Evolutionary conservation across 371 early-diverging fungal genomes (phyloP), one percentile per base, ranked within the genome.

Genomic region (Actinomortierella wolfii): DNA sequence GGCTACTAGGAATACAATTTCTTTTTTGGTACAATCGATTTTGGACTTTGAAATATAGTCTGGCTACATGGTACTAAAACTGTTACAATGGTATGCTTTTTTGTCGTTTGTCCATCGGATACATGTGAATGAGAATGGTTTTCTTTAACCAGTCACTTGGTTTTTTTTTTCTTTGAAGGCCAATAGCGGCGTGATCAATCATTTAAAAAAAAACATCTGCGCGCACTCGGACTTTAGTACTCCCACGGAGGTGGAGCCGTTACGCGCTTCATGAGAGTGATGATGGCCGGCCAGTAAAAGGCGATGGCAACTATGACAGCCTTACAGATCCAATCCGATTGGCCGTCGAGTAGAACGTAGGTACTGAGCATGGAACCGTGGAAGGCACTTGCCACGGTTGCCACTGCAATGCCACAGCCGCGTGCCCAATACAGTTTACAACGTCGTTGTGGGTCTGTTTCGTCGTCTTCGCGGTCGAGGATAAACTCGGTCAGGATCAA

Each of bases 271-370:
- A 65, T 65, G 43, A 58, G 17, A 42, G 41, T 54, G 5, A 49
- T 49, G 58, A 70, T 70, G 4, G 18, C 42, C 6, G 45, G 13
- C 71, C 71, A 70, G 28, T 70, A 70, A 3, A 57, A 6, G 18
- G 51, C 56, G 13, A 61, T 64, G 21, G 59, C 23, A 9, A 46
- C 61, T 6, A 70, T 61, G 2, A 48, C 53, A 0, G 71, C 71
- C 51, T 70, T 64, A 46, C 65, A 61, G 8, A 70, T 65, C 65
- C 65, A 65, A 46, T 70, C 71, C 29, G 71, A 64, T 44, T 53
- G 60, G 20, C 71, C 65, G n/a, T 65, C 71, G 58, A 70, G 13
- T 9, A 70, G 50, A 13, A 70, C 65, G 55, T 65, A 70, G 1
- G 61, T 61, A 43, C 65, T 65, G 28, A 70, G n/a, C 13, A 64